Evolutionary conservation across 495 filamentous ascomycete species (phyloP).

Genomic region (Podospora australis): DNA sequence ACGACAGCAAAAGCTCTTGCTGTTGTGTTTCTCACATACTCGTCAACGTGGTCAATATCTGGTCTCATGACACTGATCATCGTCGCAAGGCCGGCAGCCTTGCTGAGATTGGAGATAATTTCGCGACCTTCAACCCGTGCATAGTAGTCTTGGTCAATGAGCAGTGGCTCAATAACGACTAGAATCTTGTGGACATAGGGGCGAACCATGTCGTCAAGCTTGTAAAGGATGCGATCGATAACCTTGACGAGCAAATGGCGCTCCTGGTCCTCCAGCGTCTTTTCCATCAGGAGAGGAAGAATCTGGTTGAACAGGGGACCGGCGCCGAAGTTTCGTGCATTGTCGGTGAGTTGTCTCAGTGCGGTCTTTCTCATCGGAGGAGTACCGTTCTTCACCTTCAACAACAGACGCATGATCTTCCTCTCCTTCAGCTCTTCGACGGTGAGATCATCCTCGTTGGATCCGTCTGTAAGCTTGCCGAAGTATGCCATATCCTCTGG

Average conservation of each 20-base stretch:
- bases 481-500: conserved; percentile 99
- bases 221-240: conserved; percentile 97
- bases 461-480: conserved; percentile 90
- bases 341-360: conserved; percentile 95
- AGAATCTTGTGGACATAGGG: conserved; percentile 98
- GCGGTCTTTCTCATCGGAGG: conserved; percentile 99
- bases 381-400: conserved; percentile 99
- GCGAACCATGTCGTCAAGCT: conserved; percentile 92
- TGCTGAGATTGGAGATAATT: conserved; percentile 95
- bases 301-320: conserved; percentile 97
- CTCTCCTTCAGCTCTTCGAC: conserved; percentile 96
- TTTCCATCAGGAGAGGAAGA: conserved; percentile 95
- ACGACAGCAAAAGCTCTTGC: conserved; percentile 97
- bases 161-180: conserved; percentile 95
- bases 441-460: conserved; percentile 85
- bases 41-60: conserved; percentile 97
- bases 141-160: conserved; percentile 99
- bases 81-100: conserved; percentile 93
- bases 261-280: conserved; percentile 96
- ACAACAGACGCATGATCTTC: conserved; percentile 93
- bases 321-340: conserved; percentile 93
- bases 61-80: conserved; percentile 99
- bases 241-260: conserved; percentile 98
- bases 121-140: conserved; percentile 96
- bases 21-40: conserved; percentile 99